A percentile compares a stretch with the other conserved stretches of the same genome.
These are phyloP conservation scores for Flaveria ramosissima DNA, from an alignment of 129 eudicot genomes.

Conservation along the genomic window DNA sequence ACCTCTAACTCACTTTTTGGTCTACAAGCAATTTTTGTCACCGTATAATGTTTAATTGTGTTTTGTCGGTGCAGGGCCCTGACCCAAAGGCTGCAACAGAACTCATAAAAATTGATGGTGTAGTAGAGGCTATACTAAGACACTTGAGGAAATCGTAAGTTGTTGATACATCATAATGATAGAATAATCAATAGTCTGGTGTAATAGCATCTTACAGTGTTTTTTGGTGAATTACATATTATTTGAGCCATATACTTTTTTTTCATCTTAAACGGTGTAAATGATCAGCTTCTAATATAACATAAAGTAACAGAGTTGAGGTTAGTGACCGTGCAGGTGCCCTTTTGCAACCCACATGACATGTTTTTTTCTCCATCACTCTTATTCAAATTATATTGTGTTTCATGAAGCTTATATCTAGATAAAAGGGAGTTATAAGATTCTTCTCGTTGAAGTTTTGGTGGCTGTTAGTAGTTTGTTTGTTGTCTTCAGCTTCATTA, in stretches of 20 bases:
- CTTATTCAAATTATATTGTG: background rate
- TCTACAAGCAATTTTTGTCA: background rate
- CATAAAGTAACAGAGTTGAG: background rate
- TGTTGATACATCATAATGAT: slow-evolving; percentile 2
- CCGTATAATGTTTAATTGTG: background rate
- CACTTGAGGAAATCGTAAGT: slow-evolving; percentile 83
- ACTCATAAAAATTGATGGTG: slow-evolving; percentile 75
- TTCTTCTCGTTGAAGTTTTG: background rate
- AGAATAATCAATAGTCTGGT: slow-evolving; percentile 1
- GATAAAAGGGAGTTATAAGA: background rate
- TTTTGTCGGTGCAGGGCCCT: slow-evolving; percentile 72
- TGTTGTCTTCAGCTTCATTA: background rate
- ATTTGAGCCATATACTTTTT: background rate
- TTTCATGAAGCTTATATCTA: background rate
- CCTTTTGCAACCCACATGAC: slow-evolving; percentile 15
- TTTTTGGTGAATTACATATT: background rate
- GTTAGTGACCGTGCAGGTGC: background rate
- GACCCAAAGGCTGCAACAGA: slow-evolving; percentile 89
- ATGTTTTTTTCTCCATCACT: background rate
- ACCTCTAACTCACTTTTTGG: no score
- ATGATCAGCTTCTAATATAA: background rate
- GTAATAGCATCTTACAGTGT: background rate
- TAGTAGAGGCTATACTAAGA: slow-evolving; percentile 80
- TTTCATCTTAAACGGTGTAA: background rate
- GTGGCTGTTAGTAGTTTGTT: background rate